Evolutionary conservation across 129 eudicot genomes (phyloP).

Genomic region (Glebionis coronaria): DNA sequence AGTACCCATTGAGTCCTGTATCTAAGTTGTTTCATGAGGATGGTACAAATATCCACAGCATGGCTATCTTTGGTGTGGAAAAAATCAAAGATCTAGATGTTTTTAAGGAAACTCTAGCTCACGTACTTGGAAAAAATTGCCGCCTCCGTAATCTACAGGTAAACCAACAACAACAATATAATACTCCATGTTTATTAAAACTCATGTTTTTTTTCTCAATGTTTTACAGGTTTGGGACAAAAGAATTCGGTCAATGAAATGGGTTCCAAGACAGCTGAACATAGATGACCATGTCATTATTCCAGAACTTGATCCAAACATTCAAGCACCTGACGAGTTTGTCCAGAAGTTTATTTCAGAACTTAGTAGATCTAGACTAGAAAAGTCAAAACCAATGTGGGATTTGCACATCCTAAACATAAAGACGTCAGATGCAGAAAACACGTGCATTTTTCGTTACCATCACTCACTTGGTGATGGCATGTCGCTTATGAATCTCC

Average conservation of each 20-base stretch:
- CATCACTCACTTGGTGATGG: slow-evolving; percentile 57
- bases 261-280: slow-evolving; percentile 37
- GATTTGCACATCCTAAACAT: slow-evolving; percentile 35
- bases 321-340: slow-evolving; percentile 25
- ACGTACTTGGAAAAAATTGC: slow-evolving; percentile 20
- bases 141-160: slow-evolving; percentile 41
- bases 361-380: slow-evolving; percentile 30
- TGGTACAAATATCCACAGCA: slow-evolving; percentile 30
- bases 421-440: slow-evolving; percentile 24
- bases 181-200: not conserved
- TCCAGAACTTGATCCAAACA: slow-evolving; percentile 18
- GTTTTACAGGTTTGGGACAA: slow-evolving; percentile 22
- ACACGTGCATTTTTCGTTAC: slow-evolving; percentile 33
- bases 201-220: not conserved
- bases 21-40: slow-evolving; percentile 32
- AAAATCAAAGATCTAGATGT: slow-evolving; percentile 15
- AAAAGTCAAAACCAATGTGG: slow-evolving; percentile 39
- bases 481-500: slow-evolving; percentile 30
- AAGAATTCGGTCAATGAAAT: slow-evolving; percentile 23
- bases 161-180: not conserved
- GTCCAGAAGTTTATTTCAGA: slow-evolving; percentile 38
- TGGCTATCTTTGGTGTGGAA: slow-evolving; percentile 19
- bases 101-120: slow-evolving; percentile 25
- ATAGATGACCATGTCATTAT: slow-evolving; percentile 37
- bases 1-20: slow-evolving; percentile 26